Evolutionary conservation across 2,329 filamentous ascomycete genomes (phyloP), one percentile per base, ranked within the genome.

Genomic region (Ophiobolus disseminans): DNA sequence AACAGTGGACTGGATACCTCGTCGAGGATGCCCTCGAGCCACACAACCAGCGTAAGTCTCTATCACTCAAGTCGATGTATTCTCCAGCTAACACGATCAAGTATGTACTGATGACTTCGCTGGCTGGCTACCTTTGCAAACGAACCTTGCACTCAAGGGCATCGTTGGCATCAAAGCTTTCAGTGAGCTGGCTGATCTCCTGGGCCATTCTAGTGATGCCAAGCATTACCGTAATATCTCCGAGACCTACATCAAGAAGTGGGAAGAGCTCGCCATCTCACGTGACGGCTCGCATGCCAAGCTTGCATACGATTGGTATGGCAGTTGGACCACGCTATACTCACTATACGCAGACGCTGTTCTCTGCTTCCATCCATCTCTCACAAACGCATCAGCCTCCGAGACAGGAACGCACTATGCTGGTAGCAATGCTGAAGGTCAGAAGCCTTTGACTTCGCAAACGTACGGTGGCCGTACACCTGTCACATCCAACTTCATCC

Each of bases 91-190:
- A 65, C 30, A 3, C 16, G 5, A 0, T 13, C 10, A 45, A 82
- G 80, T 94, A 13, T 91, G 86, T 16, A 94, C 90, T 1, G 90
- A 94, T 64, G 90, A 94, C 66, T 94, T 93, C 69, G 89, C 90
- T 1, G 90, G 90, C 31, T 86, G 86, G 70, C 78, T 91, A 16
- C 82, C 86, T 4, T 86, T 92, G 55, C 89, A 93, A 70, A 92
- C 89, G 2, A 92, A 94, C 64, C 78, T 94, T 17, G 90, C 89
- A 0, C 78, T 94, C 52, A 94, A 94, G 73, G 90, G 90, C 34
- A 92, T 93, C 58, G 85, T 94, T 46, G 90, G 88, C 17, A 88
- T 93, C 69, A 85, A 86, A 66, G 89, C 89, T 19, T 91, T 91
- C 86, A 84, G 84, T 57, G 82, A 87, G 57, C 80, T 94, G 19